phyloP scores from a whole-genome alignment of 2,329 filamentous ascomycete species.

The Monilinia fructicola region DNA sequence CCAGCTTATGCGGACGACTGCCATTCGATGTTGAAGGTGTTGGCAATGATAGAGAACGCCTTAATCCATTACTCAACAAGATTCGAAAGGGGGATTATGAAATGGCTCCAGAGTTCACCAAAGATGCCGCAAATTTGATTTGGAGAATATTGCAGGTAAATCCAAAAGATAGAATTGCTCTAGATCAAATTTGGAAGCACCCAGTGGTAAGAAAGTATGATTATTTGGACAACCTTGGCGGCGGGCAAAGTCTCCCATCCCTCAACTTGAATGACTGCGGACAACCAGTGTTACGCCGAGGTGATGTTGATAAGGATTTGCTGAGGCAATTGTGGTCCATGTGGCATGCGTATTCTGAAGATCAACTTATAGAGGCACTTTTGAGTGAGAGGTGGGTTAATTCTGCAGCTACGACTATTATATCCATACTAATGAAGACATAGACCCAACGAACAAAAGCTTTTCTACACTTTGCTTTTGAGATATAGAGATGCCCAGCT shows the following conservation, averaged over 20 bases:
- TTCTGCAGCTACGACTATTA: background rate
- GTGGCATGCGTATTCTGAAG: constrained; percentile 83
- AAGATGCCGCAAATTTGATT: constrained; percentile 75
- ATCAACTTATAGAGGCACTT: constrained; percentile 69
- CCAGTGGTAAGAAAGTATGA: constrained; percentile 84
- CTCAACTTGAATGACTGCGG: constrained; percentile 61
- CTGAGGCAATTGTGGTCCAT: constrained; percentile 83
- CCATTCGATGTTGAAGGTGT: constrained; percentile 66
- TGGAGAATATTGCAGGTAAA: constrained; percentile 74
- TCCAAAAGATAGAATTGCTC: constrained; percentile 74
- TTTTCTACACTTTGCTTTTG: constrained; percentile 84
- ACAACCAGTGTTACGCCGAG: constrained; percentile 56
- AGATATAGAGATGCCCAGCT: constrained; percentile 81
- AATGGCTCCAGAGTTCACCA: constrained; percentile 61
- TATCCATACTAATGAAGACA: background rate
- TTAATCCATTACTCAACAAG: constrained; percentile 60
- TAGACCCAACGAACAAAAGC: constrained; percentile 84
- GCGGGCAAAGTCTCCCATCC: constrained; percentile 49
- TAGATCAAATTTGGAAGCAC: constrained; percentile 82
- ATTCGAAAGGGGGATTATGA: constrained; percentile 60
- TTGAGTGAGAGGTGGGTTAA: constrained; percentile 58
- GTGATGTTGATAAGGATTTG: constrained; percentile 77
- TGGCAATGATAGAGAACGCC: constrained; percentile 38
- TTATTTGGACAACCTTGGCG: constrained; percentile 59
- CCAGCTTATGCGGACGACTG: constrained; percentile 77